A percentile compares a stretch with the other conserved stretches of the same genome.
phyloP scores from a whole-genome alignment of 2,329 filamentous ascomycete genomes.

The Alternaria sp. region DNA sequence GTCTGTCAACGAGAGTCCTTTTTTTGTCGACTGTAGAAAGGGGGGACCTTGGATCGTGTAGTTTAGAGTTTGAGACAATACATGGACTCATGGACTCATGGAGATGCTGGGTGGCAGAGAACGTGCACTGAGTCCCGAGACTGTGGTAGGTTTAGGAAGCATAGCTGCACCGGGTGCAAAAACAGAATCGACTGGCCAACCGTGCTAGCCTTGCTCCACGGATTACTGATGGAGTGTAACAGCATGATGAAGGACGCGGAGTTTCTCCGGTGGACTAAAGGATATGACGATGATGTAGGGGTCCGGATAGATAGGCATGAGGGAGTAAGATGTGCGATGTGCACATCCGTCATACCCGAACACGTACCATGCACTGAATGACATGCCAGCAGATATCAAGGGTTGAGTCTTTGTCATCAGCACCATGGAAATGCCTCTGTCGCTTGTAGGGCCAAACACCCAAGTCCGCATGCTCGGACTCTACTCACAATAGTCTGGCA shows the following conservation, averaged over 20 bases:
- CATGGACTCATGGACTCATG: constrained; percentile 9
- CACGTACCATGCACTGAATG: not conserved
- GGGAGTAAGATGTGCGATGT: not conserved
- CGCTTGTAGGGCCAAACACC: not conserved
- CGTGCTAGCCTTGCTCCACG: not conserved
- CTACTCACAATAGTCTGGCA: not conserved
- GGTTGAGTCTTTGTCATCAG: not conserved
- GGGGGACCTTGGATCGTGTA: not conserved
- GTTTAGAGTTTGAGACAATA: constrained; percentile 6
- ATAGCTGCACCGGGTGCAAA: not conserved
- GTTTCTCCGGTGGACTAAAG: not conserved
- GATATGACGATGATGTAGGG: not conserved
- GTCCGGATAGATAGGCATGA: not conserved
- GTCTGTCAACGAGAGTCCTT: not conserved
- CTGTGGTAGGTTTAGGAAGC: constrained; percentile 10
- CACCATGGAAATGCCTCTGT: not conserved
- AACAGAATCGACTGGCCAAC: not conserved
- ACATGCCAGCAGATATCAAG: constrained; percentile 1
- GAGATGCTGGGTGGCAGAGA: constrained; percentile 13
- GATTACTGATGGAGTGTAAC: not conserved
- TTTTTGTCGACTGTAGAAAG: constrained; percentile 3
- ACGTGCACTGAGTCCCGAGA: constrained; percentile 1
- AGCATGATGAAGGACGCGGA: not conserved
- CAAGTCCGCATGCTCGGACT: not conserved
- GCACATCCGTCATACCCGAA: not conserved